phyloP scores from a whole-genome alignment of 441 rosid genomes.

The Populus hybrid region DNA sequence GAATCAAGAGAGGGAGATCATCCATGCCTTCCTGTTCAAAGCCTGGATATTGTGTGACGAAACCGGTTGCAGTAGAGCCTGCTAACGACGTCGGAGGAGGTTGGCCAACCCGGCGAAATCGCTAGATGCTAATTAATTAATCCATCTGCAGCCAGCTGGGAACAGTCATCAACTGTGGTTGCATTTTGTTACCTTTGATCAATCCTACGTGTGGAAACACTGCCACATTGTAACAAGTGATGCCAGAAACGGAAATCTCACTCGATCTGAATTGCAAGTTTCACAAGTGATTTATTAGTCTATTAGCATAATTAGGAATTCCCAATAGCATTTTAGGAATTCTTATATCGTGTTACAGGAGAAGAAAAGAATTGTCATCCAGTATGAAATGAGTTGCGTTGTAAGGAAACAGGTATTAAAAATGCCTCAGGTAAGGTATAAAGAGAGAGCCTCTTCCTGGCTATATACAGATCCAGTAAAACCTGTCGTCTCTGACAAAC shows the following conservation, averaged over 20 bases:
- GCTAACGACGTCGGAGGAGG: slow-evolving; percentile 14
- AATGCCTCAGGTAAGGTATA: too few species aligned
- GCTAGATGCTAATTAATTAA: slow-evolving; percentile 11
- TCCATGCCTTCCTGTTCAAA: slow-evolving; percentile 21
- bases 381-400: too few species aligned
- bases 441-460: too few species aligned
- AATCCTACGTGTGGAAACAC: background rate
- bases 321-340: background rate
- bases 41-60: slow-evolving; percentile 25
- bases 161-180: too few species aligned
- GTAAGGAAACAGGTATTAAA: too few species aligned
- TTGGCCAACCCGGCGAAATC: slow-evolving; percentile 42
- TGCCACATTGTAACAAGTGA: too few species aligned
- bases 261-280: too few species aligned
- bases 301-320: background rate
- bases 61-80: slow-evolving; percentile 23
- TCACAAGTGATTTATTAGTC: background rate
- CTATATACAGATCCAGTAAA: too few species aligned
- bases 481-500: too few species aligned
- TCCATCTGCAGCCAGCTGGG: too few species aligned
- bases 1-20: slow-evolving; percentile 6
- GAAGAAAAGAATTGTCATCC: too few species aligned
- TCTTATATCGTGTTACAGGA: background rate
- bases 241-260: too few species aligned
- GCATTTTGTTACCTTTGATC: background rate